A percentile compares a stretch with the other conserved stretches of the same genome.
phyloP scores from a whole-genome alignment of 441 rosid species.

The Euphorbia celastroides region DNA sequence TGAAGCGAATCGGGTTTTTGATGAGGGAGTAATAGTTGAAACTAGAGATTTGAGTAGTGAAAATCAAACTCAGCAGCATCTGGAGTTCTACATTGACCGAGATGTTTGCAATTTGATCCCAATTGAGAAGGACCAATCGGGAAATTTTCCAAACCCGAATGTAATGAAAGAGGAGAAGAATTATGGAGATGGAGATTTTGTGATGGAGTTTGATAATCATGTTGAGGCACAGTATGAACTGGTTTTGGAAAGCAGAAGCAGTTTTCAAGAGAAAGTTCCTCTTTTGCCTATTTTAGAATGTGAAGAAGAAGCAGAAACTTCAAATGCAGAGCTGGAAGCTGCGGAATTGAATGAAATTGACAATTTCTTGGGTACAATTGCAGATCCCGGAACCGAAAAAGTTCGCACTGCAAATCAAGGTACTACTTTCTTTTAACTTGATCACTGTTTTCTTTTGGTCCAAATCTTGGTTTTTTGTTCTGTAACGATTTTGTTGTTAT shows the following conservation, averaged over 20 bases:
- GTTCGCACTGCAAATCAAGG: no score
- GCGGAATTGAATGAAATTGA: no score
- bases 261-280: slow-evolving; percentile 22
- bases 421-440: slow-evolving; percentile 22
- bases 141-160: slow-evolving; percentile 19
- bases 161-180: slow-evolving; percentile 38
- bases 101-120: slow-evolving; percentile 74
- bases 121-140: slow-evolving; percentile 35
- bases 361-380: no score
- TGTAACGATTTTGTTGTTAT: slow-evolving; percentile 6
- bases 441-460: background rate
- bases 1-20: slow-evolving; percentile 16
- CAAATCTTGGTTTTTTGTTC: slow-evolving; percentile 10
- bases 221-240: slow-evolving; percentile 28
- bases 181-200: slow-evolving; percentile 52
- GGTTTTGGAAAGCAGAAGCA: slow-evolving; percentile 20
- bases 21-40: slow-evolving; percentile 16
- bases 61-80: slow-evolving; percentile 39
- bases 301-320: slow-evolving; percentile 25
- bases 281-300: slow-evolving; percentile 23
- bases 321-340: slow-evolving; percentile 7
- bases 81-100: slow-evolving; percentile 73
- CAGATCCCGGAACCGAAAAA: no score
- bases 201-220: slow-evolving; percentile 52
- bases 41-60: slow-evolving; percentile 24